phyloP scores from a whole-genome alignment of 108 stramenopile genomes.

The Mediolabrus comicus region DNA sequence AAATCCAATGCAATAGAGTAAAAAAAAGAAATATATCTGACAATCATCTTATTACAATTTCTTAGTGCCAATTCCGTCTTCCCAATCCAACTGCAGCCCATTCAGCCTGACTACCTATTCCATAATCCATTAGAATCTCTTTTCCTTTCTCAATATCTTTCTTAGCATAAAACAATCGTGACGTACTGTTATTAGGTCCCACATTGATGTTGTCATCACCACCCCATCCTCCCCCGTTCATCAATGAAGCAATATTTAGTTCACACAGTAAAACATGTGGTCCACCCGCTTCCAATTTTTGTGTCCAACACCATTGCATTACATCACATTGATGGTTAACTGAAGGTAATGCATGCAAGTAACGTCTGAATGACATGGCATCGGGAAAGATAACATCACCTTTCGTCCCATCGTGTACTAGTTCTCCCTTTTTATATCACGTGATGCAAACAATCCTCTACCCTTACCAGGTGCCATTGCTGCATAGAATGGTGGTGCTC shows the following conservation, averaged over 20 bases:
- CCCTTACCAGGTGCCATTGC: slow-evolving; percentile 5
- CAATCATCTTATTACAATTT: no score
- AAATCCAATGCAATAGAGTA: no score
- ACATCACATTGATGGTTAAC: slow-evolving; percentile 23
- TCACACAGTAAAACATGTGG: background rate
- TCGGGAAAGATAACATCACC: slow-evolving; percentile 10
- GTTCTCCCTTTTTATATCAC: slow-evolving; percentile 23
- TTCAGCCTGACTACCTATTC: background rate
- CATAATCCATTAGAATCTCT: slow-evolving; percentile 69
- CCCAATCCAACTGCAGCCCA: background rate
- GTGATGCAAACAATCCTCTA: slow-evolving; percentile 21
- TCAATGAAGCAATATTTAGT: background rate
- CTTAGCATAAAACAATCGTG: slow-evolving; percentile 46
- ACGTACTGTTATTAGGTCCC: background rate
- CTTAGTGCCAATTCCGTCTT: no score
- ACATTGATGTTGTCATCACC: background rate
- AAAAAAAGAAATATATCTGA: no score
- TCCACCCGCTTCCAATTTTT: slow-evolving; percentile 2
- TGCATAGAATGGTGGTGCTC: slow-evolving; percentile 20
- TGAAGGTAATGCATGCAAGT: background rate
- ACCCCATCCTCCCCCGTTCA: background rate
- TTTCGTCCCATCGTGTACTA: slow-evolving; percentile 24
- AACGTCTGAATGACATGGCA: background rate
- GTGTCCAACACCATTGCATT: slow-evolving; percentile 31
- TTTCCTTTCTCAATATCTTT: slow-evolving; percentile 57